phyloP scores from a whole-genome alignment of 768 basidiomycete species.

The Tulasnella calospora region DNA sequence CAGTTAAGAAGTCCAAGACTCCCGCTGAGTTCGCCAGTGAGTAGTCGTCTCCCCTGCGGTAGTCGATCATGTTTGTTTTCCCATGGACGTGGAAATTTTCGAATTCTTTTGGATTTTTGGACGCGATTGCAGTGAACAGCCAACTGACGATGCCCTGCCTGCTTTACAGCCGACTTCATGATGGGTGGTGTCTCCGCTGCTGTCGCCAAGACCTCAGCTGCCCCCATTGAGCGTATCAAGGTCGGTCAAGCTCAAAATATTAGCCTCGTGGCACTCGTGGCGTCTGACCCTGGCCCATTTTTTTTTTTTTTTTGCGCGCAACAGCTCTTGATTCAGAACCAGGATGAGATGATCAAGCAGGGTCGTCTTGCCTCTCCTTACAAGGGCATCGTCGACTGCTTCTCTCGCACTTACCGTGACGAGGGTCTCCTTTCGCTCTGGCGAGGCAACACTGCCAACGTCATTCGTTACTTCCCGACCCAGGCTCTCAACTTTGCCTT shows the following conservation, averaged over 20 bases:
- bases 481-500: conserved; percentile 99
- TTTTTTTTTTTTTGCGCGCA: not conserved
- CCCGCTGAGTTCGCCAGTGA: conserved; percentile 85
- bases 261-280: conserved; percentile 1
- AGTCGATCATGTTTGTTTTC: not conserved
- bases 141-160: not conserved
- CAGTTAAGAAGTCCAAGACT: conserved; percentile 76
- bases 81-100: conserved; percentile 14
- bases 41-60: conserved; percentile 19
- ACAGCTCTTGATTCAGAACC: conserved; percentile 90
- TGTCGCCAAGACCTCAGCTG: conserved; percentile 97
- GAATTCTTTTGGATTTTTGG: not conserved
- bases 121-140: not conserved
- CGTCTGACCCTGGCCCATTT: not conserved
- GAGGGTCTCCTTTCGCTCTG: conserved; percentile 95
- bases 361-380: conserved; percentile 94
- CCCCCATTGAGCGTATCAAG: conserved; percentile 99
- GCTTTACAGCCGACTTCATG: conserved; percentile 72
- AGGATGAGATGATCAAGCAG: conserved; percentile 99
- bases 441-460: conserved; percentile 99
- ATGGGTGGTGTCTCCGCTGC: conserved; percentile 97
- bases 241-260: conserved; percentile 28
- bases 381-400: conserved; percentile 94
- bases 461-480: conserved; percentile 99
- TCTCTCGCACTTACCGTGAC: conserved; percentile 83